Evolutionary conservation across 108 stramenopile genomes (phyloP).

Genomic region (Schizochytrium sp.): DNA sequence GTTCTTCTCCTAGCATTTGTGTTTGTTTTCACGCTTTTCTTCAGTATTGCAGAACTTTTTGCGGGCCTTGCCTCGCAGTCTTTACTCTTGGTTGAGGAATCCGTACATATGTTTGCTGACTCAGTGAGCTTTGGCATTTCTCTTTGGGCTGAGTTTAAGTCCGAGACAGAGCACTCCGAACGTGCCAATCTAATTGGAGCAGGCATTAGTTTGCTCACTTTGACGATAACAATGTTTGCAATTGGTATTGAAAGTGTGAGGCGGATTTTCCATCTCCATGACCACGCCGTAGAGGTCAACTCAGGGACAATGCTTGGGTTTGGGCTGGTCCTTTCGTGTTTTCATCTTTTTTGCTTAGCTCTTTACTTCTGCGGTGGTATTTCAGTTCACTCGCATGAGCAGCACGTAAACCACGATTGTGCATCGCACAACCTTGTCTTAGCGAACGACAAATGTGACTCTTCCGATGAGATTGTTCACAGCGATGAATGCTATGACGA

Average conservation of each 20-base stretch:
- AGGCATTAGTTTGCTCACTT: neutral
- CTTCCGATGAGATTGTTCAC: neutral
- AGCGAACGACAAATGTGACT: neutral
- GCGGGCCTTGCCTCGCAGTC: neutral
- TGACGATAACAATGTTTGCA: neutral
- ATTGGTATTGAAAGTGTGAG: neutral
- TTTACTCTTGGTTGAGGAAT: constrained; percentile 34
- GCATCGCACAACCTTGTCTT: neutral
- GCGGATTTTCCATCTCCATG: neutral
- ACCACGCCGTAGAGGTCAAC: constrained; percentile 28
- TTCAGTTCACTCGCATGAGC: constrained; percentile 14
- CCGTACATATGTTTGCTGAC: constrained; percentile 51
- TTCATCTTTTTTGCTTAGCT: constrained; percentile 8
- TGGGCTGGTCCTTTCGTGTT: constrained; percentile 14
- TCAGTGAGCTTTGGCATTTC: constrained; percentile 32
- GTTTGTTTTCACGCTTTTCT: constrained; percentile 34
- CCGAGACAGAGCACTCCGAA: neutral
- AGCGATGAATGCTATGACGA: neutral
- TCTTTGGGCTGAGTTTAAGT: constrained; percentile 26
- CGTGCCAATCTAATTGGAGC: constrained; percentile 28
- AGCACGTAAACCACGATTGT: neutral
- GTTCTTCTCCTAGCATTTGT: constrained; percentile 5
- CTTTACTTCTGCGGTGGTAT: constrained; percentile 10
- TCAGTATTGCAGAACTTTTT: constrained; percentile 34
- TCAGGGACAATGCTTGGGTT: constrained; percentile 33